These are phyloP conservation scores for Dianthus caryophyllus DNA, from an alignment of 148 eudicot genomes.

Conservation along the genomic window DNA sequence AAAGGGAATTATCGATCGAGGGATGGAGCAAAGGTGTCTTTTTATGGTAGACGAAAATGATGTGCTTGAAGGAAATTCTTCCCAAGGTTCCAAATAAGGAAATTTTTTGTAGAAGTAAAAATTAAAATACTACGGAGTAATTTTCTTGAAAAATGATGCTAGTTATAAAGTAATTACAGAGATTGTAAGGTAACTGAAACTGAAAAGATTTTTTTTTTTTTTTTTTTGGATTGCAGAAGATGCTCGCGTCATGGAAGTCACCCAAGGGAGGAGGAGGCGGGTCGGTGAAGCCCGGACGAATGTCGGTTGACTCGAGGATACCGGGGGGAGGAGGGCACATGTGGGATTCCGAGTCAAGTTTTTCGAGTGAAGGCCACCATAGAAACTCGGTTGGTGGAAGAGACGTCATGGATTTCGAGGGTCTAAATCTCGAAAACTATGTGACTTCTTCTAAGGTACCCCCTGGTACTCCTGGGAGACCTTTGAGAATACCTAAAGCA, in stretches of 20 bases:
- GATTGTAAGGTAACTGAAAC: conserved; percentile 40
- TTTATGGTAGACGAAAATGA: conserved; percentile 50
- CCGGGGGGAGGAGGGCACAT: conserved; percentile 31
- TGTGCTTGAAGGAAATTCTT: conserved; percentile 56
- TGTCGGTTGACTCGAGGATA: conserved; percentile 76
- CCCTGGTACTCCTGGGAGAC: conserved; percentile 39
- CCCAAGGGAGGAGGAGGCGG: conserved; percentile 29
- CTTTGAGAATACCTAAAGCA: conserved; percentile 58
- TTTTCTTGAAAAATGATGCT: conserved; percentile 43
- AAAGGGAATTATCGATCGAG: conserved; percentile 67
- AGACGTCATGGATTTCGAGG: conserved; percentile 33
- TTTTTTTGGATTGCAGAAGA: conserved; percentile 77
- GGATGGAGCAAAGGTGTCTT: conserved; percentile 72
- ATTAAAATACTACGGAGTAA: too few relatives aligned
- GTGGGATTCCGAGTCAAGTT: conserved; percentile 40
- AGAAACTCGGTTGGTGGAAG: conserved; percentile 32
- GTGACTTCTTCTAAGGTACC: conserved; percentile 12
- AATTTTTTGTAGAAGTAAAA: too few relatives aligned
- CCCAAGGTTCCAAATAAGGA: too few relatives aligned
- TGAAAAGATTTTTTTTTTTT: conserved; percentile 51
- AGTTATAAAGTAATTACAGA: conserved; percentile 40
- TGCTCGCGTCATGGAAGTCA: conserved; percentile 69
- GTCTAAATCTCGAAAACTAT: conserved; percentile 29
- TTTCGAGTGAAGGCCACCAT: conserved; percentile 24
- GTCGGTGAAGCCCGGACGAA: conserved; percentile 49